Base-by-base conservation (phyloP, 257 asterid genomes). In the Capsicum pubescens region DNA sequence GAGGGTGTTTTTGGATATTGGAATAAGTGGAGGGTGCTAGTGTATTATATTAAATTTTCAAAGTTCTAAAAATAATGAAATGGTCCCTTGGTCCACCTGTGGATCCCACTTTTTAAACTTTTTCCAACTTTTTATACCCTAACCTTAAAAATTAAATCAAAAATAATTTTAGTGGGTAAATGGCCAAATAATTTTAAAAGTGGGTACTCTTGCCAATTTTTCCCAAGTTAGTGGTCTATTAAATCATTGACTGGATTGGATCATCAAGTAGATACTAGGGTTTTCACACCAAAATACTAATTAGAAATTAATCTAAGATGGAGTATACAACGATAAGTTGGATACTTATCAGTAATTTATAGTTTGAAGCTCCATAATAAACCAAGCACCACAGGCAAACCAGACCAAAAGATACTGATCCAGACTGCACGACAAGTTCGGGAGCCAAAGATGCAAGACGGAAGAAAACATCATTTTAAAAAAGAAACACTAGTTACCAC, bases 271-370 rank as follows among this genome's bases (percentile, higher is more conserved):
- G 2, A 72, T 21, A 12, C 59, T 48, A 52, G 50, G 44, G 19
- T 74, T 72, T 72, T 74, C 80, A 48, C 59, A 42, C 7, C 78
- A 69, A 32, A 69, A 56, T 56, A 15, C 15, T 56, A 19, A 56
- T 56, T n/a, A 56, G 19, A 56, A 56, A 56, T 56, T 15, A 14
- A 56, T 5, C 61, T 56, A 56, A 14, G 61, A 56, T 14, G 61
- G 61, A 56, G 8, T 15, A 56, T 56, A 14, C 19, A 56, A 15
- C 19, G 32, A 26, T 26, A 26, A 26, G 32, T 26, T 26, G 32
- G 61, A 56, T 56, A 56, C 8, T 56, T 15, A 56, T 15, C 61
- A 56, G 19, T 56, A 56, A 56, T 15, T 56, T 56, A 56, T 56
- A 15, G 60, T 56, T 56, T 56, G 3, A 56, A 56, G 61, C 19